These are phyloP conservation scores for Geotrichum histeridarum DNA, from an alignment of 1,139 yeast genomes.

Conservation along the genomic window DNA sequence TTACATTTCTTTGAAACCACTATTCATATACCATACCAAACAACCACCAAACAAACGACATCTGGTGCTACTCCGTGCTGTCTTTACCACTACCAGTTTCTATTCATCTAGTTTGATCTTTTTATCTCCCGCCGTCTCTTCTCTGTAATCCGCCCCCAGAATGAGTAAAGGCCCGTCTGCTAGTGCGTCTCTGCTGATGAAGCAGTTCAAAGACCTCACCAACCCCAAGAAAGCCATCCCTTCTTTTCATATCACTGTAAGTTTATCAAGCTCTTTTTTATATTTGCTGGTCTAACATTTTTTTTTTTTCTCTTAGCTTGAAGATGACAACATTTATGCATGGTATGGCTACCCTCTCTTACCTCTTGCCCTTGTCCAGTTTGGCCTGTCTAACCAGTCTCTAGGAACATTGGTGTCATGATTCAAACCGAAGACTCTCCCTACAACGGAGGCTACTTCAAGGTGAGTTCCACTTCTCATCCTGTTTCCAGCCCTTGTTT, in stretches of 20 bases:
- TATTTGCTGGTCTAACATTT: neutral
- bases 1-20: too few relatives aligned
- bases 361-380: neutral
- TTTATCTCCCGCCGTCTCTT: neutral
- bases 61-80: too few relatives aligned
- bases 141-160: neutral
- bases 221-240: conserved; percentile 92
- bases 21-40: too few relatives aligned
- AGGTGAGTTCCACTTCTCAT: conserved; percentile 30
- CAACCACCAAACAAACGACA: too few relatives aligned
- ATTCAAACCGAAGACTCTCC: conserved; percentile 83
- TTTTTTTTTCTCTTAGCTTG: conserved; percentile 10
- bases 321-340: conserved; percentile 78
- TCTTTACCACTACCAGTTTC: neutral
- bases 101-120: neutral
- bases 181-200: conserved; percentile 72
- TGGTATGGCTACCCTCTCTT: conserved; percentile 40
- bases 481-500: neutral
- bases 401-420: conserved; percentile 82
- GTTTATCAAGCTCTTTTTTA: conserved; percentile 12
- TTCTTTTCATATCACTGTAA: conserved; percentile 68
- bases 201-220: conserved; percentile 89
- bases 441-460: conserved; percentile 94
- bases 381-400: neutral
- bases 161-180: conserved; percentile 19